These are phyloP conservation scores for Amanita phalloides DNA, from an alignment of 768 basidiomycete genomes.

Conservation along the genomic window DNA sequence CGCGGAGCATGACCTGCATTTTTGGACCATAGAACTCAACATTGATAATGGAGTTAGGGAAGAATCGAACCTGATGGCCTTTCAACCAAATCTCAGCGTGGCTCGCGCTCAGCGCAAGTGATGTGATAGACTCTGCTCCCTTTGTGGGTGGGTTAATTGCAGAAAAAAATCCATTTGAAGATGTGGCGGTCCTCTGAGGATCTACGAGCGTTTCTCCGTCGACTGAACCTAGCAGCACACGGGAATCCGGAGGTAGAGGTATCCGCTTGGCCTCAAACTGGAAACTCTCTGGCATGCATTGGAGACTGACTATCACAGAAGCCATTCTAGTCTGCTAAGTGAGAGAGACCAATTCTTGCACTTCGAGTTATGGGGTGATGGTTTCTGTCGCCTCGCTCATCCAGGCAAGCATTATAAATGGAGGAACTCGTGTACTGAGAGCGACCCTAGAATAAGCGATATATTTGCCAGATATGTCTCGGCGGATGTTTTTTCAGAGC, in stretches of 20 bases:
- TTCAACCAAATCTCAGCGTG: slow-evolving; percentile 40
- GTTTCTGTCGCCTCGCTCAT: background rate
- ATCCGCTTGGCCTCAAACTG: slow-evolving; percentile 11
- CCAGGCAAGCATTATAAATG: background rate
- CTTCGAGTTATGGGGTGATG: background rate
- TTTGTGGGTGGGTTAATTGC: slow-evolving; percentile 13
- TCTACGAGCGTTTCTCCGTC: background rate
- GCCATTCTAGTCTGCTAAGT: background rate
- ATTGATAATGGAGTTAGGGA: background rate
- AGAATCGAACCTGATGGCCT: slow-evolving; percentile 24
- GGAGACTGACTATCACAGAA: background rate
- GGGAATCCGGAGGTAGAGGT: slow-evolving; percentile 17
- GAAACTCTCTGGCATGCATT: slow-evolving; percentile 2
- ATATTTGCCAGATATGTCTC: background rate
- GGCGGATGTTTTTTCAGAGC: background rate
- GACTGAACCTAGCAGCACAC: slow-evolving; percentile 18
- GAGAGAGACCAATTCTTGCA: background rate
- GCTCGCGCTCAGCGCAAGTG: slow-evolving; percentile 27
- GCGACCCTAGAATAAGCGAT: slow-evolving; percentile 3
- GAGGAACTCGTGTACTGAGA: slow-evolving; percentile 1
- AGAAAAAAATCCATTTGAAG: slow-evolving; percentile 34
- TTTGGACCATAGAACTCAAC: background rate
- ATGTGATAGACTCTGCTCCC: slow-evolving; percentile 9
- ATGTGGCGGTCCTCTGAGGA: slow-evolving; percentile 13
- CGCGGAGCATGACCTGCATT: slow-evolving; percentile 32